Base-by-base conservation (phyloP, 768 basidiomycete species). In the Sarcomyxa edulis region DNA sequence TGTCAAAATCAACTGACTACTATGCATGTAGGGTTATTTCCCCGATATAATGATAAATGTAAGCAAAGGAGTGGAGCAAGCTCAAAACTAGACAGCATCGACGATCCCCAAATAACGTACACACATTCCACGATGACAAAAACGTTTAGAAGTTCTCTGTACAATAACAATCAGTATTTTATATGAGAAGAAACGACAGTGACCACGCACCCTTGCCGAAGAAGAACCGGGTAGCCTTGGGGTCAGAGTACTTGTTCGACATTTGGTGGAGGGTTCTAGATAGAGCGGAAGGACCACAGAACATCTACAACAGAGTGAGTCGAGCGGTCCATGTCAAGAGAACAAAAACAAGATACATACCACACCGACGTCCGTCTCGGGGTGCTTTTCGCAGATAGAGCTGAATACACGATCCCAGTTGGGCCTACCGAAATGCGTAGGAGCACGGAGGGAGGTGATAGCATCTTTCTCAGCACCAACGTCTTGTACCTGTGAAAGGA, bases 381-480 rank as follows among this genome's bases (percentile, higher is more conserved):
- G 78, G 49, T 96, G 94, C 57, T 84, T 88, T 52, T 86, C 78
- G 2, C 70, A 71, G 39, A 97, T 76, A 8, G 82, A 83, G 22
- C 64, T 53, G 61, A 86, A 88, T 10, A 83, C 77, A 30, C 74
- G 71, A 47, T 84, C 81, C 85, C 82, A 86, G 58, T 94, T 92
- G 11, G 92, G 92, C 42, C 92, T 65, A 29, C 93, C 89, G 53
- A 85, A 94, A 62, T 95, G 92, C 7, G 94, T 97, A 0, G 94
- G 94, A 0, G 94, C 84, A 15, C 91, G 76, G 8, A 96, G 68
- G 1, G 81, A 73, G 3, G 93, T 95, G 55, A 97, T 86, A 3
- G 92, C 84, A 50, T 97, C 94, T 62, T 81, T 84, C 45, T 95
- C 88, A 2, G 88, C 86, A 36, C 94, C 94, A 25, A 96, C 92